Evolutionary conservation across 495 filamentous ascomycete species (phyloP), one percentile per base, ranked within the genome.

Genomic region (Aspergillus taichungensis): DNA sequence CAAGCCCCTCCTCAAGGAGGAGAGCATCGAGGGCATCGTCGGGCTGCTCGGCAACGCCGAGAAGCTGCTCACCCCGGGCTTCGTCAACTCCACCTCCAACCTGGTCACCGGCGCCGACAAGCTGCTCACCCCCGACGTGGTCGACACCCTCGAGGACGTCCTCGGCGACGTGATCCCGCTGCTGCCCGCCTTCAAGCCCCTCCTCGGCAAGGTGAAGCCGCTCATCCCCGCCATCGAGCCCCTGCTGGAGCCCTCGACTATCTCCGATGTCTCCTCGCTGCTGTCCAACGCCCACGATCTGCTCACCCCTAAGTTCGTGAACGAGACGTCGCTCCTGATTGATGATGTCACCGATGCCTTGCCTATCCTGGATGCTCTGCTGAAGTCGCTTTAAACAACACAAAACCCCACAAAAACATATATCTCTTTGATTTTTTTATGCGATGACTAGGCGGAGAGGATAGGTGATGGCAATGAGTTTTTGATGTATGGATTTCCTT

Each of bases 201-300:
- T 24, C 18, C 18, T 24, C 18, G 18, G 18, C 18, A 24, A 24
- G 18, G 18, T 24, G 2, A 24, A 24, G 18, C 18, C 18, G 18
- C 18, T 24, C 18, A 55, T 58, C 8, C 55, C 55, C 7, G 40
- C 55, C 34, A 33, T 58, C 18, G 48, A 55, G 49, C 50, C 52
- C 11, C 40, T 70, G 28, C 46, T 70, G 1, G 61, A 55, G 3
- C 31, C 52, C 6, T 46, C 56, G 6, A 67, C 66, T 6, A 51
- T 72, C 37, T 49, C 51, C n/a, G 66, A 63, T 12, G 44, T 72
- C 2, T 32, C 59, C 37, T 57, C 46, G 12, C 60, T 72, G 1
- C 52, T 72, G 34, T 53, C 50, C 8, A 72, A 71, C 34, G 67
- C 70, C 29, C 64, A 64, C 40, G 55, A 61, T 18, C 58, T 73